These are phyloP conservation scores for Mikania micrantha DNA, from an alignment of 129 eudicot genomes.

Conservation along the genomic window DNA sequence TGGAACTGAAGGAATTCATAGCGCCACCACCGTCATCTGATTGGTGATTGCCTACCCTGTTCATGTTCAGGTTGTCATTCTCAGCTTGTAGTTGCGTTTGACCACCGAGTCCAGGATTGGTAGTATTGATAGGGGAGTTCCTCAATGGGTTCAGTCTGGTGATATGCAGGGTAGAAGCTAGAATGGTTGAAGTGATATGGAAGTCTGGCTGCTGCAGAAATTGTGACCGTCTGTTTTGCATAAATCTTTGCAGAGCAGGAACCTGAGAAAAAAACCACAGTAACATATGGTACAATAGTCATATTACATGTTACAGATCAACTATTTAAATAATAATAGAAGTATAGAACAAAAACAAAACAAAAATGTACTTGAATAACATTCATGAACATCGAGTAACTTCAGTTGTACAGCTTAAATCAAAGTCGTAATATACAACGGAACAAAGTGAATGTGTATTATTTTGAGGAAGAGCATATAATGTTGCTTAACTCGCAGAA, in stretches of 20 bases:
- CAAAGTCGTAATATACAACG: no score
- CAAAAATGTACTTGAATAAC: background rate
- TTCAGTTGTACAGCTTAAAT: no score
- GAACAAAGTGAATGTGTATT: no score
- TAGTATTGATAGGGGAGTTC: conserved; percentile 19
- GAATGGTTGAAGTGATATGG: conserved; percentile 90
- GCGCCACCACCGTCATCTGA: conserved; percentile 51
- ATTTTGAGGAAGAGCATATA: no score
- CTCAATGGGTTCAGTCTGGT: conserved; percentile 69
- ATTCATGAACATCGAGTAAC: no score
- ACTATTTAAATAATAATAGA: background rate
- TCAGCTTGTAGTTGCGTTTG: conserved; percentile 32
- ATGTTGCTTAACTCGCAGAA: no score
- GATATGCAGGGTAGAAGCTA: conserved; percentile 90
- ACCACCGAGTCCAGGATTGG: conserved; percentile 16
- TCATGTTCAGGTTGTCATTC: conserved; percentile 29
- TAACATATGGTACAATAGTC: no score
- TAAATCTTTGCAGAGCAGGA: conserved; percentile 91
- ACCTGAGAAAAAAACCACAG: conserved; percentile 54
- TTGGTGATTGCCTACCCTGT: conserved; percentile 38
- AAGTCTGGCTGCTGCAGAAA: conserved; percentile 95
- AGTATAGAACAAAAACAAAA: background rate
- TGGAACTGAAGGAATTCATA: conserved; percentile 79
- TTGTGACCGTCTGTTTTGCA: conserved; percentile 79
- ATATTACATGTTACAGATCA: background rate